Percentiles rank a stretch among this genome's conserved stretches.
Conservation (phyloP, 768 basidiomycete species). For the Tricholoma furcatifolium region DNA sequence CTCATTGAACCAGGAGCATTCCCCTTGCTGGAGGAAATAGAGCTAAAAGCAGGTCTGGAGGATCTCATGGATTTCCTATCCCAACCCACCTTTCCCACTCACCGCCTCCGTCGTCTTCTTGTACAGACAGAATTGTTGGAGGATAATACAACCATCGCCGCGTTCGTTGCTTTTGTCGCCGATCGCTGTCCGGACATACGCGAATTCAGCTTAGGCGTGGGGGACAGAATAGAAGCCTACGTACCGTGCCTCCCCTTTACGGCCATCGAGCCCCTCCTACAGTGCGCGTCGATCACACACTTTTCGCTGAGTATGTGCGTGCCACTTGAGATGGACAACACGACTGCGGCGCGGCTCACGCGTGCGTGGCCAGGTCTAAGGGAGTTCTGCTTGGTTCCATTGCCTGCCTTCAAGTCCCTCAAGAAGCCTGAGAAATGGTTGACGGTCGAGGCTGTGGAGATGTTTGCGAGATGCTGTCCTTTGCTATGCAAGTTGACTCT, state of each 20-base stretch:
- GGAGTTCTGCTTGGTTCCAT: not conserved
- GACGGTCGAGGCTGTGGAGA: not conserved
- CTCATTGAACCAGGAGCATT: no score
- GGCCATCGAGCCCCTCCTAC: constrained; percentile 7
- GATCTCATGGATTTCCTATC: constrained; percentile 5
- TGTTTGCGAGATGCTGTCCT: constrained; percentile 4
- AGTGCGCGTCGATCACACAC: constrained; percentile 3
- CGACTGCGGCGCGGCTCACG: constrained; percentile 1
- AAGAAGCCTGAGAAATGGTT: not conserved
- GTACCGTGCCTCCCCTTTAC: constrained; percentile 4
- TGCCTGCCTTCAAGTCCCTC: not conserved
- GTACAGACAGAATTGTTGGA: constrained; percentile 8
- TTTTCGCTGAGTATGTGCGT: constrained; percentile 2
- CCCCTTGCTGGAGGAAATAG: not conserved
- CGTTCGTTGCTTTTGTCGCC: constrained; percentile 7
- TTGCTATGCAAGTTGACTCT: not conserved
- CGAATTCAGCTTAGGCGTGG: not conserved
- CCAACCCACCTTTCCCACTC: constrained; percentile 3
- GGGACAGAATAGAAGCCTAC: not conserved
- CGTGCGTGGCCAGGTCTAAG: constrained; percentile 1
- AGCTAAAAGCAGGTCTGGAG: constrained; percentile 13
- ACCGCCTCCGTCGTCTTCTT: constrained; percentile 3
- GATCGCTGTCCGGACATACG: constrained; percentile 7
- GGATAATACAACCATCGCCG: not conserved
- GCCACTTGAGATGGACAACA: constrained; percentile 11